Evolutionary conservation across 2,329 filamentous ascomycete species (phyloP).

Genomic region (Bimuria novae-zelandiae): DNA sequence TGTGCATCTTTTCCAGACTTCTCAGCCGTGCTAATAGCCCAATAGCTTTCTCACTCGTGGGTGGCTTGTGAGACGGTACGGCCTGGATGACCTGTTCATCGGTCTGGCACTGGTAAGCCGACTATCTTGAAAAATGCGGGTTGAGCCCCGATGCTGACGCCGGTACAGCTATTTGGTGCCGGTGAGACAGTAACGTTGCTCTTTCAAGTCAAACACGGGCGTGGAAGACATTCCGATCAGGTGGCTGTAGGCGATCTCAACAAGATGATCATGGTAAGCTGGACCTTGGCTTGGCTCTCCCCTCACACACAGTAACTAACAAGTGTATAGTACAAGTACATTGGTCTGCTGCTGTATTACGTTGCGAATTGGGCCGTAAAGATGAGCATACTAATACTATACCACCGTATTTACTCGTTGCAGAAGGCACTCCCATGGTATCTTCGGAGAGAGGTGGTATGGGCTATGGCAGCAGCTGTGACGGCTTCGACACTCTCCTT

Average conservation of each 20-base stretch:
- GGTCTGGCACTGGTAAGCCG: slow-evolving; percentile 23
- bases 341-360: slow-evolving; percentile 34
- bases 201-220: slow-evolving; percentile 32
- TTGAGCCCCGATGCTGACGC: background rate
- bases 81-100: slow-evolving; percentile 34
- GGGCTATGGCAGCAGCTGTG: slow-evolving; percentile 25
- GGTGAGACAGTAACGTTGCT: slow-evolving; percentile 32
- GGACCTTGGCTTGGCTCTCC: too few species aligned
- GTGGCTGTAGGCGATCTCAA: slow-evolving; percentile 24
- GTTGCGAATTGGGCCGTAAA: slow-evolving; percentile 37
- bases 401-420: slow-evolving; percentile 32
- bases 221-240: slow-evolving; percentile 25
- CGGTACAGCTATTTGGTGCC: slow-evolving; percentile 22
- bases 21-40: slow-evolving; percentile 7
- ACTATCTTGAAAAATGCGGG: background rate
- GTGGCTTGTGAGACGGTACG: slow-evolving; percentile 31
- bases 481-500: slow-evolving; percentile 26
- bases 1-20: background rate
- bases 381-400: slow-evolving; percentile 36
- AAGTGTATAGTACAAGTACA: slow-evolving; percentile 30
- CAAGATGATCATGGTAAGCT: slow-evolving; percentile 28
- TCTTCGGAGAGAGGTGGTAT: slow-evolving; percentile 26
- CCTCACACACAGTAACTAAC: background rate
- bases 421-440: slow-evolving; percentile 30
- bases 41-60: slow-evolving; percentile 30